phyloP scores from a whole-genome alignment of 1,284 basidiomycete species.

The Mycena sp. region DNA sequence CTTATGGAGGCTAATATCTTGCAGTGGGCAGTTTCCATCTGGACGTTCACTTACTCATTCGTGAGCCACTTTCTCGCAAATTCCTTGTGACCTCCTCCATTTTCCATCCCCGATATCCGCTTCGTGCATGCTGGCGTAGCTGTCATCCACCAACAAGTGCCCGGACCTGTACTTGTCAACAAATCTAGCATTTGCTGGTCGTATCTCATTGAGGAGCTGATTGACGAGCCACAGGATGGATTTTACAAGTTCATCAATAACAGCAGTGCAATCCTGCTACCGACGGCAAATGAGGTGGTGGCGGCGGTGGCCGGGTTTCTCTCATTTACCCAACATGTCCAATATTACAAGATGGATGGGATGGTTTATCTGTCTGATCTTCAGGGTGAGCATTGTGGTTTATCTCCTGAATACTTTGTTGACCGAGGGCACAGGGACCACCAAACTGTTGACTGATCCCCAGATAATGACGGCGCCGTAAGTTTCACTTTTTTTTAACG shows the following conservation, averaged over 20 bases:
- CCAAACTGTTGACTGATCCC: background rate
- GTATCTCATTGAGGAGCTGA: background rate
- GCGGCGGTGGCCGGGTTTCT: background rate
- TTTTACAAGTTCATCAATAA: conserved; percentile 3
- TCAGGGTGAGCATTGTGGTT: conserved; percentile 1
- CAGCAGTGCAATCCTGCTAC: background rate
- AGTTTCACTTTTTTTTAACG: too few relatives aligned
- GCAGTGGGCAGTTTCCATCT: conserved; percentile 2
- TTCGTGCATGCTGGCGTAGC: conserved; percentile 18
- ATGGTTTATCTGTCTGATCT: conserved; percentile 9
- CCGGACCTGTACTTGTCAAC: background rate
- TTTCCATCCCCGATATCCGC: conserved; percentile 6
- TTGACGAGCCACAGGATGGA: background rate
- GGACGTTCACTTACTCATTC: conserved; percentile 1
- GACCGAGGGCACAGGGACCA: background rate
- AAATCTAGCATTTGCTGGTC: background rate
- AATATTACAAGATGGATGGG: conserved; percentile 3
- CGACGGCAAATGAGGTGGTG: background rate
- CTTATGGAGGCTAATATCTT: conserved; percentile 5
- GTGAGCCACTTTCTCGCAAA: background rate
- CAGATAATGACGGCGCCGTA: conserved; percentile 12
- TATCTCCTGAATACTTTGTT: background rate
- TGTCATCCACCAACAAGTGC: background rate
- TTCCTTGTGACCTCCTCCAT: background rate
- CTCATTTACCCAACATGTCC: conserved; percentile 7